Evolutionary conservation across 495 filamentous ascomycete species (phyloP).

Genomic region (Aspergillus incahuasiensis): DNA sequence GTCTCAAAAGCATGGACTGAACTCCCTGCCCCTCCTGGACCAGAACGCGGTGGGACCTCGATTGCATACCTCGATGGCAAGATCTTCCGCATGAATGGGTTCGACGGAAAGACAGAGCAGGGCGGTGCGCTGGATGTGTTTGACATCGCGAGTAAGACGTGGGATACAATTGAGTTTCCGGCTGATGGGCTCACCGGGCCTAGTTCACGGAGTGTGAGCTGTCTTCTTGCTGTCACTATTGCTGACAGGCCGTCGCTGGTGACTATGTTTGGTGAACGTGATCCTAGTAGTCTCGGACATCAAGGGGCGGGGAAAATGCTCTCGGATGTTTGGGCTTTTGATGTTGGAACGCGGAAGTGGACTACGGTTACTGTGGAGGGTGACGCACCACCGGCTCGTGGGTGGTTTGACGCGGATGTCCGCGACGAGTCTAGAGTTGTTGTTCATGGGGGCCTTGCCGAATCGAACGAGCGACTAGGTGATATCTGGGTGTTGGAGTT

Average conservation of each 20-base stretch:
- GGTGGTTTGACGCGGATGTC: slow-evolving; percentile 45
- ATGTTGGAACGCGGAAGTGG: slow-evolving; percentile 52
- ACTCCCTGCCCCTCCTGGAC: slow-evolving; percentile 55
- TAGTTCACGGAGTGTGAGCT: slow-evolving; percentile 41
- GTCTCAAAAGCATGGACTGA: slow-evolving; percentile 54
- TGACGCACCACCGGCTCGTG: slow-evolving; percentile 34
- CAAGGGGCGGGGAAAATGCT: slow-evolving; percentile 65
- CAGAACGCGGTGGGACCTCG: slow-evolving; percentile 57
- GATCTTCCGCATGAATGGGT: slow-evolving; percentile 71
- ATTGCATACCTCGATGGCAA: slow-evolving; percentile 53
- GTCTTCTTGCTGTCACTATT: slow-evolving; percentile 42
- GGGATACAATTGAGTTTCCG: slow-evolving; percentile 43
- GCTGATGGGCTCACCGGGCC: slow-evolving; percentile 39
- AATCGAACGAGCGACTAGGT: slow-evolving; percentile 15
- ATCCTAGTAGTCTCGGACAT: slow-evolving; percentile 58
- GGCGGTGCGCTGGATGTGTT: slow-evolving; percentile 63
- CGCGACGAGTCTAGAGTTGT: background rate
- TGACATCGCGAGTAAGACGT: slow-evolving; percentile 26
- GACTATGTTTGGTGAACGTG: slow-evolving; percentile 63
- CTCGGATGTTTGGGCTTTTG: slow-evolving; percentile 70
- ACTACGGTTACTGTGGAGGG: slow-evolving; percentile 38
- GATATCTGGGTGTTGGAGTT: slow-evolving; percentile 11
- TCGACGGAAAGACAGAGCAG: slow-evolving; percentile 58
- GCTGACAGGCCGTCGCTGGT: slow-evolving; percentile 56
- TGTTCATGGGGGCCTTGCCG: slow-evolving; percentile 13